phyloP scores from a whole-genome alignment of 768 basidiomycete genomes.

The Panus rudis region DNA sequence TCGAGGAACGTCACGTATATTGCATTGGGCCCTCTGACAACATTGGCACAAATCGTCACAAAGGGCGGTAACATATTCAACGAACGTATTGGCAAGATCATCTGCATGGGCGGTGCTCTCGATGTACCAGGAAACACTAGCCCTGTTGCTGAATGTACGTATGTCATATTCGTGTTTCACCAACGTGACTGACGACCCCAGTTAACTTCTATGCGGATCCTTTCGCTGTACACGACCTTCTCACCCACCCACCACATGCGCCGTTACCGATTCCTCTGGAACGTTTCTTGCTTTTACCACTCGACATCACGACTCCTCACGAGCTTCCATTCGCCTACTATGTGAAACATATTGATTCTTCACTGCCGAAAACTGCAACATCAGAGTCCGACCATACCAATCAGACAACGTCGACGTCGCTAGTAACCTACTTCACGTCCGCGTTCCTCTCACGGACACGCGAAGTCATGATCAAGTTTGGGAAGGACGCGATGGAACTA shows the following conservation, averaged over 20 bases:
- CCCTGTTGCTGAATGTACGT: constrained; percentile 77
- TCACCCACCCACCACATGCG: constrained; percentile 34
- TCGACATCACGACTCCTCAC: constrained; percentile 81
- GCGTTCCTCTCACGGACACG: constrained; percentile 70
- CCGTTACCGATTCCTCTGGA: constrained; percentile 48
- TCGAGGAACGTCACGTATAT: constrained; percentile 60
- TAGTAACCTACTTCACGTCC: constrained; percentile 70
- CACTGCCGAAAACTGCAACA: constrained; percentile 28
- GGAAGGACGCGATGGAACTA: constrained; percentile 81
- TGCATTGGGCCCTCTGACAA: constrained; percentile 73
- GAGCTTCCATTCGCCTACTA: constrained; percentile 69
- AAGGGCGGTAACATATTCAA: constrained; percentile 45
- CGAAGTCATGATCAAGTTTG: constrained; percentile 71
- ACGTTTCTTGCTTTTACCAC: constrained; percentile 61
- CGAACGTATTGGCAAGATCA: constrained; percentile 60
- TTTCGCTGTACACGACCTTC: constrained; percentile 66
- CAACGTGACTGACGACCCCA: constrained; percentile 21
- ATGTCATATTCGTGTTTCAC: neutral
- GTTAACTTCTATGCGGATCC: constrained; percentile 89
- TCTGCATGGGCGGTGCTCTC: constrained; percentile 91
- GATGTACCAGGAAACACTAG: constrained; percentile 87
- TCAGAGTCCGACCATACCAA: too few species aligned
- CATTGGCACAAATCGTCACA: constrained; percentile 61
- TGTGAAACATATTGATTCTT: constrained; percentile 48
- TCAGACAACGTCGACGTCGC: constrained; percentile 35